Evolutionary conservation across 352 stramenopile species (phyloP).

Genomic region (Phytophthora lateralis): DNA sequence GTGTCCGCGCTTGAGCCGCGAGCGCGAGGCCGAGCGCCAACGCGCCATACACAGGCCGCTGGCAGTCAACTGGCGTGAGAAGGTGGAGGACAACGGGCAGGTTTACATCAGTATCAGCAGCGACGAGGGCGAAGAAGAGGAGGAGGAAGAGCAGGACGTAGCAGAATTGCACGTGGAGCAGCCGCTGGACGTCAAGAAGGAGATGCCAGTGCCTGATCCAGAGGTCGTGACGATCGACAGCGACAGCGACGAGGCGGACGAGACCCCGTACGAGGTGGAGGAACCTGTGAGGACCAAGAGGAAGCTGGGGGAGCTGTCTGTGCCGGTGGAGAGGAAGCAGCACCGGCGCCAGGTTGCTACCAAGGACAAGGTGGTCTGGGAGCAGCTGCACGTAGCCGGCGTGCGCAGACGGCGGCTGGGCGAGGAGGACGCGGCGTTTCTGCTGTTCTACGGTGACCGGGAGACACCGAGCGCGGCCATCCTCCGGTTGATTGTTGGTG

Average conservation of each 20-base stretch:
- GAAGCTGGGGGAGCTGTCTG: conserved; percentile 26
- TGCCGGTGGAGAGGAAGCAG: conserved; percentile 29
- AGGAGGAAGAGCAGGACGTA: conserved; percentile 21
- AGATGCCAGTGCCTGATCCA: conserved; percentile 3
- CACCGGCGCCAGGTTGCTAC: conserved; percentile 11
- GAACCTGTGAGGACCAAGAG: conserved; percentile 29
- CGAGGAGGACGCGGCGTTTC: conserved; percentile 69
- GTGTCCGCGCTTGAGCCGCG: conserved; percentile 39
- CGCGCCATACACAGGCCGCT: conserved; percentile 84
- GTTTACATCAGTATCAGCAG: conserved; percentile 66
- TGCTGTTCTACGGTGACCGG: conserved; percentile 70
- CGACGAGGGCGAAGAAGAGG: conserved; percentile 30
- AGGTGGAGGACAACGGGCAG: conserved; percentile 50
- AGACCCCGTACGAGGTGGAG: conserved; percentile 20
- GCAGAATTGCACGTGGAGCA: neutral
- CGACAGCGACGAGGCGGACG: conserved; percentile 31
- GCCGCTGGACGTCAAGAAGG: conserved; percentile 8
- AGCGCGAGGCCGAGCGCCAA: conserved; percentile 68
- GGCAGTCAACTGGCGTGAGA: conserved; percentile 72
- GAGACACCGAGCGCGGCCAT: conserved; percentile 52
- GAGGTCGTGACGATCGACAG: conserved; percentile 47
- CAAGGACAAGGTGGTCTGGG: conserved; percentile 10
- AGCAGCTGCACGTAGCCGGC: conserved; percentile 12
- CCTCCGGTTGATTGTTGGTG: conserved; percentile 65
- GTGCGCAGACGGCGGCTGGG: conserved; percentile 46